Evolutionary conservation across 257 asterid species (phyloP), one percentile per base, ranked within the genome.

Genomic region (Solanum ossicruentum): DNA sequence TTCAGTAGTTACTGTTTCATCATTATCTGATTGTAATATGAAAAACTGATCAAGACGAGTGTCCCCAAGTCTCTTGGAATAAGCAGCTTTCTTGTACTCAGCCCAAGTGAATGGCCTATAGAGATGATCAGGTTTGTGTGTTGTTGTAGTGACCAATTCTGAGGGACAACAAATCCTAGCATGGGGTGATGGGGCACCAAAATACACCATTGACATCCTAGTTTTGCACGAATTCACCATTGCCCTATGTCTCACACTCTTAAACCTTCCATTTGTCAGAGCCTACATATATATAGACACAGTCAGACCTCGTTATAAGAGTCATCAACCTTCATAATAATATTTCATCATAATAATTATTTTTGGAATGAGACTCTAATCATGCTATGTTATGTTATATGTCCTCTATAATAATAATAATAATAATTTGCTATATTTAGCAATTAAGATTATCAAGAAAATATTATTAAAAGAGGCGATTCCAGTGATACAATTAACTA

Each of bases 231-330:
- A 49, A 82, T 89, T 88, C 89, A 88, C 90, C 80, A 91, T 82
- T 39, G 90, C 97, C 86, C 98, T 86, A 26, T 94, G 98, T 32
- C 85, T 89, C 21, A 93, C 96, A 36, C 98, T 94, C 86, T 66
- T 2, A 67, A 93, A 92, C 90, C 93, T 87, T 80, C 95, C 97
- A 71, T 93, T 92, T 23, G 95, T 93, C 93, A 92, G 87, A 1
- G 89, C 97, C 96, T 90, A 51, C 21, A 17, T 6, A 54, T 12
- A 49, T 9, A 47, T 10, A 47, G 0, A 7, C 9, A 26, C 2
- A 49, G 10, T 49, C 15, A 10, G 54, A 49, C 4, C 15, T 49
- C 15, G 12, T 11, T 10, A 54, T 54, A 54, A 51, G 4, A 51
- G 6, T 51, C 17, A 49, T 49, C 39, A 4, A 36, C 11, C 15